Base-by-base conservation (phyloP, 371 early-diverging fungal genomes). In the Rhizopus stolonifer region DNA sequence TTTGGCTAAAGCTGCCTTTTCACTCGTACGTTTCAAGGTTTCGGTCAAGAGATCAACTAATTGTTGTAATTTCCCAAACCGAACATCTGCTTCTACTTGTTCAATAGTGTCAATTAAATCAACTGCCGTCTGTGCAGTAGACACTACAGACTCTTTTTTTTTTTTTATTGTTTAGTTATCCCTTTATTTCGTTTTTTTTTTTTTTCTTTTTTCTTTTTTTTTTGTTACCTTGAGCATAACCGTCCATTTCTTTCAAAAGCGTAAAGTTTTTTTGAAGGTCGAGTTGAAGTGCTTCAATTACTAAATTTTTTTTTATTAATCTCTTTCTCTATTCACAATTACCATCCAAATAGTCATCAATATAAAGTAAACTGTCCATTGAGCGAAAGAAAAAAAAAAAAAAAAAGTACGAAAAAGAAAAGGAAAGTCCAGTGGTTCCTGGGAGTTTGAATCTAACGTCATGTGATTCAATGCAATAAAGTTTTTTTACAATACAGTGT, bases 321-420 rank as follows among this genome's bases (percentile, higher is more conserved):
- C 15, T 17, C 34, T n/a, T n/a, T n/a, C n/a, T n/a, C n/a, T n/a
- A n/a, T n/a, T n/a, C n/a, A n/a, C n/a, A n/a, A 21, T 61, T 81
- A 93, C 92, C 91, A 69, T 94, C 94, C 24, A 94, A 74, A 62
- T 94, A 94, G 52, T 94, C 94, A 68, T 94, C 90, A 26, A 90
- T 79, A 53, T 90, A 88, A 15, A 85, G 68, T 25, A 85, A 60
- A 39, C 74, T 79, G 47, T 83, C 82, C 29, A 68, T 42, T 7
- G 60, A 51, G 34, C 63, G 43, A 34, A 11, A 38, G 14, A 38
- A 38, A 5, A 38, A n/a, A 38, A 38, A 38, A 38, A 38, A 15
- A 6, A 2, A 15, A 38, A 15, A 38, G 14, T 11, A 38, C 5
- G 14, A 38, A 38, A 11, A 38, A 29, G 10, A 29, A 7, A 29